Evolutionary conservation across 495 filamentous ascomycete genomes (phyloP), one percentile per base, ranked within the genome.

Genomic region (Neurospora pannonica): DNA sequence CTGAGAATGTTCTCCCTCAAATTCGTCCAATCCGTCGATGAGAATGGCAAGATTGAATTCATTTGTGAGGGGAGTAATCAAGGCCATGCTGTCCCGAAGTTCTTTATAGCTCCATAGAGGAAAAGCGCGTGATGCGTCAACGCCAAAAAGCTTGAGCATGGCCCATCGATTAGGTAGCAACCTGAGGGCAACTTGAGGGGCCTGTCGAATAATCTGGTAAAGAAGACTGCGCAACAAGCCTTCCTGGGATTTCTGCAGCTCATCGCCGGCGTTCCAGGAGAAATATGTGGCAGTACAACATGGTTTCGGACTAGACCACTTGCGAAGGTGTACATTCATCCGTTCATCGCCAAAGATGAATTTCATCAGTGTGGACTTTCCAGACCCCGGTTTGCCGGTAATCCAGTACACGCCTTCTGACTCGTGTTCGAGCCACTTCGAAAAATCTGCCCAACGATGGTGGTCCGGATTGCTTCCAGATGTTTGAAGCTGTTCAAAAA

Each of bases 21-120:
- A 74, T 36, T 74, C 73, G 36, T 84, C 83, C 2, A 85, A 75
- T 19, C 82, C 84, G 71, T 86, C 86, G 40, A 87, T 81, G 40
- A 86, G 82, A 39, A 86, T 77, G 70, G 80, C 83, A 15, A 86
- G 39, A 3, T 72, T 76, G 39, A 21, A 31, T 9, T 43, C 38
- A 0, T 70, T 38, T 3, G 42, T 39, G 37, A 70, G 17, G 36
- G 70, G 37, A 4, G 24, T 40, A 13, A 77, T 37, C 34, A 71
- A 34, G 42, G 54, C 21, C 31, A 77, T 62, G 72, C 60, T 15
- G 7, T 37, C 24, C 40, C 7, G 21, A 74, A 74, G 70, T 38
- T 71, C 73, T 15, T 38, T 21, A 3, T 40, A 38, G 7, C 21
- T 37, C 69, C 70, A 71, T 8, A 28, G 11, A 34, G 67, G 67